Base-by-base conservation (phyloP, 1,284 basidiomycete species). In the Pascua sp. region DNA sequence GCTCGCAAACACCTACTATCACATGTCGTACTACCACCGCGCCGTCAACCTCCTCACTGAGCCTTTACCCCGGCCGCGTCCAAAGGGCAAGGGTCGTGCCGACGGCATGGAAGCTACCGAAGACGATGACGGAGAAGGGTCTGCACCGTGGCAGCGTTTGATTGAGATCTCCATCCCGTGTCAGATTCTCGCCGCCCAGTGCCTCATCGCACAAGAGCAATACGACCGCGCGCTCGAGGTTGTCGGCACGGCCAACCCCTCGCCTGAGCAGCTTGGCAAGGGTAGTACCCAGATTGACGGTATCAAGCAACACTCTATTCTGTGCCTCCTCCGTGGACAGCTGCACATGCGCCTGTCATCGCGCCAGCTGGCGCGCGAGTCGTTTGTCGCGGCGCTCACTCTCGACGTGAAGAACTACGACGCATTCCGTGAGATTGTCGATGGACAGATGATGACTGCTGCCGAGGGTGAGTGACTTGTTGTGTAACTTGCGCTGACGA, bases 351-450 rank as follows among this genome's bases (percentile, higher is more conserved):
- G 97, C 65, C 81, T 97, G 11, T 94, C 93, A 63, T 87, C 92
- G 8, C 85, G 87, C 12, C 87, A 90, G 46, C 84, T 89, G 61
- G 96, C 96, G 0, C 95, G 95, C 69, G 83, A 91, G 56, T 89
- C 88, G 62, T 97, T 98, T 71, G 88, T 98, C 85, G 92, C 97
- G 66, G 94, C 96, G 1, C 81, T 99, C 13, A 84, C 88, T 0
- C 81, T 98, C 12, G 96, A 99, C 68, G 91, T 98, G 32, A 97
- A 97, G 76, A 98, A 95, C 74, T 98, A 93, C 71, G 96, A 98
- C 64, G 89, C 92, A 1, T 98, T 97, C 68, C 85, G 89, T 54
- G 89, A 94, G 61, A 83, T 99, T 8, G 81, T 98, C 17, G 87
- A 86, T 43, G 90, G 92, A 2, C 89, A 94, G 71, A 93, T 96